Base-by-base conservation (phyloP, 106 monocot genomes). In the Ottelia alismoides region DNA sequence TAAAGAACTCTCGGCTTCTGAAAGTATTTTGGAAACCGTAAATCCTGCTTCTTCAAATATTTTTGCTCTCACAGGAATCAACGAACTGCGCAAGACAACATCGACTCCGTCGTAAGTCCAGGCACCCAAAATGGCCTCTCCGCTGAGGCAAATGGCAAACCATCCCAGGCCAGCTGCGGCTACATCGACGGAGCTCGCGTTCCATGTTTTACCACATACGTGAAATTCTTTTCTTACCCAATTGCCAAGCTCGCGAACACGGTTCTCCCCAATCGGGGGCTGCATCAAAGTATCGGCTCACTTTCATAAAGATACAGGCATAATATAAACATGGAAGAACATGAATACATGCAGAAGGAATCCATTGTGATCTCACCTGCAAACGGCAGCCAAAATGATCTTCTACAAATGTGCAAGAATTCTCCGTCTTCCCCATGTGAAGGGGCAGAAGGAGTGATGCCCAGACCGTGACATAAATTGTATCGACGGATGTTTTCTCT, bases 351-450 rank as follows among this genome's bases (percentile, higher is more conserved):
- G 14, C 28, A 6, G 18, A 54, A 54, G 14, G 14, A 6, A 0
- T 4, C 3, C n/a, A n/a, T n/a, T n/a, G n/a, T n/a, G n/a, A n/a
- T n/a, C n/a, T 22, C 28, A 90, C 90, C 90, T 90, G 80, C 48
- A 91, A 62, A 52, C 81, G 90, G 18, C 70, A 68, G 32, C 90
- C 90, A 65, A 91, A 81, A 57, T 91, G 90, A 24, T 75, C 62
- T 70, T 78, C 72, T 5, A 70, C 61, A 72, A 91, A 67, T 49
- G 55, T 27, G 31, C 72, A 66, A 14, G 81, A 65, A 25, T 81
- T 74, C 31, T 81, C 80, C 17, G 70, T 73, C 70, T 75, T 84
- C 23, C 90, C 90, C 90, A 91, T 84, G 66, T 91, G 90, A n/a
- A 91, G 81, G 28, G 90, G 90, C 29, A 91, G 76, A 35, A 81